Conservation (phyloP, 345 rosid genomes). For the Zanthoxylum bungeanum region DNA sequence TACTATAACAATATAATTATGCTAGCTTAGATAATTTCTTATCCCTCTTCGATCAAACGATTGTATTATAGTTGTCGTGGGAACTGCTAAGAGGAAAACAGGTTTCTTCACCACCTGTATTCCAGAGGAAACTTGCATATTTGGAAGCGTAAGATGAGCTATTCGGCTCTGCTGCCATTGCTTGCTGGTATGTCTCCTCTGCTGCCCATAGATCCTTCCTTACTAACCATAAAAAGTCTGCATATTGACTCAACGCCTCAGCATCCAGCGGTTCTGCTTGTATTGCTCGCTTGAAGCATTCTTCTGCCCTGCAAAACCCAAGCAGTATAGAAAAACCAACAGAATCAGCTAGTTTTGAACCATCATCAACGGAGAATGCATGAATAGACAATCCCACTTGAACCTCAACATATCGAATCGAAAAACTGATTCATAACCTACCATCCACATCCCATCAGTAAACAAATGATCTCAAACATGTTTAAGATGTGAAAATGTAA, state of each 20-base stretch:
- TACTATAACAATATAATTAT: neutral
- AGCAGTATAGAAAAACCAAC: neutral
- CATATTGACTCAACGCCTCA: slow-evolving; percentile 55
- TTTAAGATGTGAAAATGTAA: neutral
- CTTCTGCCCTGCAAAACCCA: slow-evolving; percentile 53
- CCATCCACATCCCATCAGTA: neutral
- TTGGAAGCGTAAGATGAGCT: slow-evolving; percentile 50
- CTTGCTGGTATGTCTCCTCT: slow-evolving; percentile 66
- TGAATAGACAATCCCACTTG: neutral
- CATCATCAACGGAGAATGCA: neutral
- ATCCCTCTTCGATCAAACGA: neutral
- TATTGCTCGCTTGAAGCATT: slow-evolving; percentile 60
- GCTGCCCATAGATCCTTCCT: slow-evolving; percentile 70
- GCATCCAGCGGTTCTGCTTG: slow-evolving; percentile 57
- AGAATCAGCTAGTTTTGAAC: neutral
- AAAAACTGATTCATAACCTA: neutral
- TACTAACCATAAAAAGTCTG: slow-evolving; percentile 64
- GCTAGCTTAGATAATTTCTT: neutral
- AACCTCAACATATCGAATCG: neutral
- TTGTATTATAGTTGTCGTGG: slow-evolving; percentile 1
- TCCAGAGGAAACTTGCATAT: slow-evolving; percentile 77
- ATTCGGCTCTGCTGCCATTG: slow-evolving; percentile 49
- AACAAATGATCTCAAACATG: neutral
- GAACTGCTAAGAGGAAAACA: slow-evolving; percentile 47
- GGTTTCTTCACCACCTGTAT: slow-evolving; percentile 64